A percentile compares a stretch with the other conserved stretches of the same genome.
Conservation (phyloP, 495 filamentous ascomycete genomes). For the Penicillium cosmopolitanum region DNA sequence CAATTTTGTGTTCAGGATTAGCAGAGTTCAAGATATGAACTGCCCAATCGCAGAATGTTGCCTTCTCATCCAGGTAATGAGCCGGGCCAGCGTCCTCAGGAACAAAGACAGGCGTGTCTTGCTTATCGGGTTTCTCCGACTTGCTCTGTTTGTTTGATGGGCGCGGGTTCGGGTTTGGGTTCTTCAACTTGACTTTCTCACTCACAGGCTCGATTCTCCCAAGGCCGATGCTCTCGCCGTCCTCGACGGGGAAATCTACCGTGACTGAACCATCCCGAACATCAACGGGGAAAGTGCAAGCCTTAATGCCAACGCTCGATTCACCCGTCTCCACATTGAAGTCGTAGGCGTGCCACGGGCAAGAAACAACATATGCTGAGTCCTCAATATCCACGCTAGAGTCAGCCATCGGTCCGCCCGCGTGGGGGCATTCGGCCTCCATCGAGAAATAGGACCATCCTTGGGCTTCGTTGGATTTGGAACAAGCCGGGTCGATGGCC, state of each 20-base stretch:
- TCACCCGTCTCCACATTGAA: constrained; percentile 61
- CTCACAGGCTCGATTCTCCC: constrained; percentile 49
- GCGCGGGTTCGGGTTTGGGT: constrained; percentile 19
- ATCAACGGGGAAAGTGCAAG: constrained; percentile 54
- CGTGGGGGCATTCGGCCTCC: constrained; percentile 58
- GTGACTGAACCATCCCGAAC: constrained; percentile 40
- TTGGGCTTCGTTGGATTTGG: constrained; percentile 39
- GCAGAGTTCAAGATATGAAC: constrained; percentile 54
- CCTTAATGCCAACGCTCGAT: constrained; percentile 56
- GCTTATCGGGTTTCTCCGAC: neutral
- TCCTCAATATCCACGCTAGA: constrained; percentile 57
- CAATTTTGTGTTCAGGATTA: constrained; percentile 57
- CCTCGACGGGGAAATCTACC: constrained; percentile 34
- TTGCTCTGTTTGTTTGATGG: constrained; percentile 19
- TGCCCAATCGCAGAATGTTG: constrained; percentile 56
- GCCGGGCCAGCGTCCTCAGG: constrained; percentile 24
- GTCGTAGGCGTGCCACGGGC: constrained; percentile 60
- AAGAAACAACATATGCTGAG: constrained; percentile 56
- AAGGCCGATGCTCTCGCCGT: constrained; percentile 28
- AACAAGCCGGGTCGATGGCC: constrained; percentile 39
- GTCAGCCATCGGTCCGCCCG: constrained; percentile 55
- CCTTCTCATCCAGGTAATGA: constrained; percentile 46
- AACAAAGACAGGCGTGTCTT: neutral
- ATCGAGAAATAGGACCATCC: constrained; percentile 59
- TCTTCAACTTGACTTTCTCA: constrained; percentile 55